Conservation (phyloP, 108 stramenopile species). For the Skeletonema marinoi region DNA sequence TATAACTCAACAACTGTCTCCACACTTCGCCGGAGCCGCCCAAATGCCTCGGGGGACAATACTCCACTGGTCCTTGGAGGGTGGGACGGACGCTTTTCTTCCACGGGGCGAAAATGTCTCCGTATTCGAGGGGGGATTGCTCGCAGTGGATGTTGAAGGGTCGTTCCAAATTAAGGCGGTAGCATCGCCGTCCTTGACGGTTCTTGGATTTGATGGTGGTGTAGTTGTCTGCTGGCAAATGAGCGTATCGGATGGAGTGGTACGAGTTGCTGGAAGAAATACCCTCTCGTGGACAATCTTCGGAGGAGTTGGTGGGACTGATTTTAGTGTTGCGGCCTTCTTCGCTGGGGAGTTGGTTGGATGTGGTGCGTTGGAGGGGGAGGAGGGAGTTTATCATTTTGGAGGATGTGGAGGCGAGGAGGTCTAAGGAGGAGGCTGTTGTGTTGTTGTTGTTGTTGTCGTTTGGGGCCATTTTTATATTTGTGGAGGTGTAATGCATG, state of each 20-base stretch:
- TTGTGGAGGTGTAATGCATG: background rate
- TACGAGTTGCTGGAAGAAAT: background rate
- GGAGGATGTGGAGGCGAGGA: background rate
- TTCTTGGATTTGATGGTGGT: background rate
- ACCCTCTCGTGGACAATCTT: background rate
- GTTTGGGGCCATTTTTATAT: background rate
- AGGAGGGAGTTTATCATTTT: background rate
- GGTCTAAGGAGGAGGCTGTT: background rate
- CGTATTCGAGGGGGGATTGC: slow-evolving; percentile 42
- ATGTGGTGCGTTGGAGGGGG: background rate
- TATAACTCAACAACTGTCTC: background rate
- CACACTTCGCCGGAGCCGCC: slow-evolving; percentile 27
- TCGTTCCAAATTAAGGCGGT: slow-evolving; percentile 49
- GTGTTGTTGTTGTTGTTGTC: background rate
- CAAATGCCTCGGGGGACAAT: slow-evolving; percentile 48
- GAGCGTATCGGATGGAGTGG: background rate
- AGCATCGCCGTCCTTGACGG: slow-evolving; percentile 9
- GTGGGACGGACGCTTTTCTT: too few relatives aligned
- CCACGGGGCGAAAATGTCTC: slow-evolving; percentile 48
- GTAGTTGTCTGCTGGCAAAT: background rate
- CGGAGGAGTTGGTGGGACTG: background rate
- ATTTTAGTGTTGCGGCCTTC: background rate
- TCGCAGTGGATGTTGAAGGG: slow-evolving; percentile 42
- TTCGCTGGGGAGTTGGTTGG: background rate
- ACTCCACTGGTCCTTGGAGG: slow-evolving; percentile 36